A percentile compares a stretch with the other conserved stretches of the same genome.
These are phyloP conservation scores for Metschnikowia gruessii DNA, from an alignment of 805 yeast genomes.

Conservation along the genomic window DNA sequence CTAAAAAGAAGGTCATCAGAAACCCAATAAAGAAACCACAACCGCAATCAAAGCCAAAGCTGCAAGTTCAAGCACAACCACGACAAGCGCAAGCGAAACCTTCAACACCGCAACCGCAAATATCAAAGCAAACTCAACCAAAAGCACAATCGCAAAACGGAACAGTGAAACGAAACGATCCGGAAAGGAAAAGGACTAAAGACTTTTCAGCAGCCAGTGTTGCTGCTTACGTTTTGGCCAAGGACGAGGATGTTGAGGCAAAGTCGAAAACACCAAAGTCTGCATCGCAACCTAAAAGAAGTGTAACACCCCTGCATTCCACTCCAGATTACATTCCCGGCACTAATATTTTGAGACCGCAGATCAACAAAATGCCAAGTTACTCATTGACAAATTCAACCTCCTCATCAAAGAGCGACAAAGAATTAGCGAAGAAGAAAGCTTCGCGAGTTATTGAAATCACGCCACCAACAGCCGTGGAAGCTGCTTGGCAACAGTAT, in stretches of 20 bases:
- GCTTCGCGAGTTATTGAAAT: conserved; percentile 35
- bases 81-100: too few relatives aligned
- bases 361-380: conserved; percentile 36
- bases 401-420: conserved; percentile 16
- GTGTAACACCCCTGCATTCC: not conserved
- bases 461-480: conserved; percentile 50
- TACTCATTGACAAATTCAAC: conserved; percentile 17
- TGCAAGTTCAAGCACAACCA: too few relatives aligned
- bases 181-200: conserved; percentile 7
- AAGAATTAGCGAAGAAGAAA: conserved; percentile 15
- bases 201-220: conserved; percentile 35
- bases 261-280: conserved; percentile 12
- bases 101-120: too few relatives aligned
- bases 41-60: too few relatives aligned
- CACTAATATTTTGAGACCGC: conserved; percentile 55
- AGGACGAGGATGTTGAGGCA: conserved; percentile 17
- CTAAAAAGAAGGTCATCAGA: conserved; percentile 5
- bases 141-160: conserved; percentile 5
- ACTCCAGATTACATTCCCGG: conserved; percentile 50
- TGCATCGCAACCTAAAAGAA: not conserved
- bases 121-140: too few relatives aligned
- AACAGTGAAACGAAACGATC: not conserved
- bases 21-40: conserved; percentile 5
- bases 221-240: conserved; percentile 40
- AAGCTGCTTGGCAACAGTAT: conserved; percentile 56